A percentile compares a stretch with the other conserved stretches of the same genome.
Conservation (phyloP, 2,329 filamentous ascomycete species). For the Xylariaceae sp. region DNA sequence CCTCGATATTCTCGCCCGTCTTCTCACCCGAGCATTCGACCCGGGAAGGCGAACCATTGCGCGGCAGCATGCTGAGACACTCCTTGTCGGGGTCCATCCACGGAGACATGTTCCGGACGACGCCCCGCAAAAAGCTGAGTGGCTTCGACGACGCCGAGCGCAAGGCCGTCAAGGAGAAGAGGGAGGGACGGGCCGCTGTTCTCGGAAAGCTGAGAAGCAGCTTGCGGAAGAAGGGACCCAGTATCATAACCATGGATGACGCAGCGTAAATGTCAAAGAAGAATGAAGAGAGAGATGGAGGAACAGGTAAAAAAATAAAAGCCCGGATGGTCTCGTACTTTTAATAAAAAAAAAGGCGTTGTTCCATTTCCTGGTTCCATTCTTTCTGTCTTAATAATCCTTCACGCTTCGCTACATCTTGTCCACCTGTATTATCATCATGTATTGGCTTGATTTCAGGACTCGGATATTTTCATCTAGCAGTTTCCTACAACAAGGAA, state of each 20-base stretch:
- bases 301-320: background rate
- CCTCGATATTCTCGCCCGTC: conserved; percentile 28
- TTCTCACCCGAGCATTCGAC: conserved; percentile 36
- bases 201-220: conserved; percentile 46
- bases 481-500: no score
- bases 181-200: conserved; percentile 47
- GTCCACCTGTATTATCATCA: no score
- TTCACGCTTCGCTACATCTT: no score
- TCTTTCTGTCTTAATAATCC: no score
- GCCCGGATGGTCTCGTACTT: background rate
- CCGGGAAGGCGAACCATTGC: conserved; percentile 34
- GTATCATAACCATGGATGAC: conserved; percentile 46
- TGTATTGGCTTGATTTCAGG: no score
- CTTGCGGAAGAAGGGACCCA: conserved; percentile 45
- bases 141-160: conserved; percentile 58
- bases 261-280: conserved; percentile 40
- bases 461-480: no score
- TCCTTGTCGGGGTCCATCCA: conserved; percentile 38
- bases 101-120: conserved; percentile 33
- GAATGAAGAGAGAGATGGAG: no score
- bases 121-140: conserved; percentile 56
- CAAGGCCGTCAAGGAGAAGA: conserved; percentile 47
- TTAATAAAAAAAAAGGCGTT: no score
- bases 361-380: no score
- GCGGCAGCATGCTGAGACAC: conserved; percentile 35